Evolutionary conservation across 2,329 filamentous ascomycete genomes (phyloP).

Genomic region (Aspergillus sp.): DNA sequence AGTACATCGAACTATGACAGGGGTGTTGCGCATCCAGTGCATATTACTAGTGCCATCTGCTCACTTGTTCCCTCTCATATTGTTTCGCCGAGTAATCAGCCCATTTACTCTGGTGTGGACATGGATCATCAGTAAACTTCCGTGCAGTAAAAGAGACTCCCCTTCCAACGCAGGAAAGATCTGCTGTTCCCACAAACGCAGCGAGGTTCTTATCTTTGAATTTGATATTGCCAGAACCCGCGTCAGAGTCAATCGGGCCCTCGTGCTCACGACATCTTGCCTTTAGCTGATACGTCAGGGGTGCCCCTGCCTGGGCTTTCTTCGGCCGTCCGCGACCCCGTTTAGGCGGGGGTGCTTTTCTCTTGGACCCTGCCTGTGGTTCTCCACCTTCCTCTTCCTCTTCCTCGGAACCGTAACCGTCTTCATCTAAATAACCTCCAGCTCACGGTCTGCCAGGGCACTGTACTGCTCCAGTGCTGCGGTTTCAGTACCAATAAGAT

Average conservation of each 20-base stretch:
- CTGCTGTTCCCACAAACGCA: constrained; percentile 6
- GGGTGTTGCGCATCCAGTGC: too few species aligned
- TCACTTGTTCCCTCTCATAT: constrained; percentile 9
- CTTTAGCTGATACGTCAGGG: neutral
- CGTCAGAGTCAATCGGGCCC: constrained; percentile 1
- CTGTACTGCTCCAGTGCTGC: neutral
- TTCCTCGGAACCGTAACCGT: neutral
- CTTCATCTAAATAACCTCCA: neutral
- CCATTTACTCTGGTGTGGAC: constrained; percentile 7
- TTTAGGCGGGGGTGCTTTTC: neutral
- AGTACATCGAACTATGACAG: too few species aligned
- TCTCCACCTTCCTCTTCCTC: neutral
- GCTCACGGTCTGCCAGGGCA: neutral
- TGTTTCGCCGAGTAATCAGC: constrained; percentile 12
- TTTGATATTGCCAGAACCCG: constrained; percentile 12
- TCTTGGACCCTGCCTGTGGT: neutral
- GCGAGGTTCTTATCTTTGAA: constrained; percentile 13
- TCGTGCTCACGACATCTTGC: constrained; percentile 12
- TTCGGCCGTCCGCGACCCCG: neutral
- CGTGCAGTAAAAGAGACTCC: constrained; percentile 1
- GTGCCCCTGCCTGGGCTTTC: neutral
- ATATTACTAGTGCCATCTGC: constrained; percentile 3
- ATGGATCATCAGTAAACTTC: constrained; percentile 12
- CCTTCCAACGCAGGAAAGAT: neutral
- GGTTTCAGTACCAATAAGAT: neutral